Base-by-base conservation (phyloP, 306 rosid genomes). In the Cicer yamashitae region DNA sequence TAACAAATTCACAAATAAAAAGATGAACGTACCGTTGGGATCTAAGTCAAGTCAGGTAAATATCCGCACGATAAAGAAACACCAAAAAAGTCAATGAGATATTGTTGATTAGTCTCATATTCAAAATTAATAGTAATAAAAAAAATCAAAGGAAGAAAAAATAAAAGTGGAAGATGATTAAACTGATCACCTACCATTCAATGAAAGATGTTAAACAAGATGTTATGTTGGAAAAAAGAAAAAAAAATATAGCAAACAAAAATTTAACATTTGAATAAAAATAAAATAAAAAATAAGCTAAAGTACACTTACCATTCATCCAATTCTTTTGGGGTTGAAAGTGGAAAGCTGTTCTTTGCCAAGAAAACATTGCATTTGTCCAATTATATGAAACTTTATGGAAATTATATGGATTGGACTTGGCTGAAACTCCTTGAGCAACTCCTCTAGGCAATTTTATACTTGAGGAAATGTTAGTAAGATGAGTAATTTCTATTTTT, bases 271-370 rank as follows among this genome's bases (percentile, higher is more conserved):
- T 40, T 45, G 15, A 25, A 9, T 41, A 52, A 1, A 40, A 39
- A 37, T 10, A 14, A n/a, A 14, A 1, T 50, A 50, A 11, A 62
- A 40, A 13, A 43, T 7, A 38, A 71, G 8, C 10, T 50, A 46
- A 3, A 44, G 14, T 47, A 70, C 11, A 86, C 89, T 75, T 81
- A 93, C 98, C 98, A 66, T 93, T 93, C 97, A 93, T 93, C 97
- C 97, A 93, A 71, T 93, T 89, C 1, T 70, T 52, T 46, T 86
- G 71, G 0, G 96, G 98, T 77, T 93, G 98, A 82, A 93, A 93
- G 47, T 93, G 98, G 73, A 74, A 91, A 38, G 98, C 81, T 10
- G 98, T 88, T 86, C 97, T 70, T 77, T 93, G 97, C 94, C 96
- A 93, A 65, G 91, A 85, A 39, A 93, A 76, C 98, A 93, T 93